Evolutionary conservation across 2,329 filamentous ascomycete genomes (phyloP).

Genomic region (Dothistroma pini): DNA sequence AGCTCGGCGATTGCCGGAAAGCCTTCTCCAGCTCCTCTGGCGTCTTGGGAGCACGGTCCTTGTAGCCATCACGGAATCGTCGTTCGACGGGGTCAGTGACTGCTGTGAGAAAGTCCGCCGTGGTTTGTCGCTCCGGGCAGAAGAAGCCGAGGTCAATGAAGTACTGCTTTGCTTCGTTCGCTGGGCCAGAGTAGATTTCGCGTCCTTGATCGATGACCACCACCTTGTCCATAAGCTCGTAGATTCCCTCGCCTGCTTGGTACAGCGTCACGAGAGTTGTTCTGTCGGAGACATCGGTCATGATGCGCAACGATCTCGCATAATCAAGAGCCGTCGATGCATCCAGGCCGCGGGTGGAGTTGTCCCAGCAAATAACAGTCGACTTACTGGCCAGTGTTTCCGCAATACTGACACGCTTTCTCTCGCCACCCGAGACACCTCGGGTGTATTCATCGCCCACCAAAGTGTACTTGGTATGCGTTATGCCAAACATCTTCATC

Average conservation of each 20-base stretch:
- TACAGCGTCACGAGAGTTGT: slow-evolving; percentile 70
- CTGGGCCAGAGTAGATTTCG: slow-evolving; percentile 63
- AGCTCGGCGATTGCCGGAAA: slow-evolving; percentile 62
- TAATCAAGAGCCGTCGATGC: slow-evolving; percentile 76
- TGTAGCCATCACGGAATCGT: slow-evolving; percentile 61
- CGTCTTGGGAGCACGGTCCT: slow-evolving; percentile 65
- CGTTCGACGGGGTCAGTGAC: slow-evolving; percentile 71
- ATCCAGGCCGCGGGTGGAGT: slow-evolving; percentile 75
- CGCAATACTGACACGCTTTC: slow-evolving; percentile 75
- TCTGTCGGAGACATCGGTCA: slow-evolving; percentile 71
- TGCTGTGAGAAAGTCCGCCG: slow-evolving; percentile 73
- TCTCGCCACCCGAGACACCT: slow-evolving; percentile 74
- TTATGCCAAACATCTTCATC: slow-evolving; percentile 74
- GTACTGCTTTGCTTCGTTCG: slow-evolving; percentile 59
- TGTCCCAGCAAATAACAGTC: slow-evolving; percentile 74
- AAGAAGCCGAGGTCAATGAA: slow-evolving; percentile 64
- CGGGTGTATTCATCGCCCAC: slow-evolving; percentile 71
- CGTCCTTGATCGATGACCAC: slow-evolving; percentile 70
- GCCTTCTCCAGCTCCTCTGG: slow-evolving; percentile 64
- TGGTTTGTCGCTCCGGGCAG: slow-evolving; percentile 61
- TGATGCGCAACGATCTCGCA: slow-evolving; percentile 70
- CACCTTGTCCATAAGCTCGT: slow-evolving; percentile 75
- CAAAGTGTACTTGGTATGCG: slow-evolving; percentile 68
- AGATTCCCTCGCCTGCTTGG: slow-evolving; percentile 67
- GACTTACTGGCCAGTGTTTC: slow-evolving; percentile 72